These are phyloP conservation scores for Rhizoclosmatium globosum DNA, from an alignment of 192 early-diverging fungal genomes.

Conservation along the genomic window DNA sequence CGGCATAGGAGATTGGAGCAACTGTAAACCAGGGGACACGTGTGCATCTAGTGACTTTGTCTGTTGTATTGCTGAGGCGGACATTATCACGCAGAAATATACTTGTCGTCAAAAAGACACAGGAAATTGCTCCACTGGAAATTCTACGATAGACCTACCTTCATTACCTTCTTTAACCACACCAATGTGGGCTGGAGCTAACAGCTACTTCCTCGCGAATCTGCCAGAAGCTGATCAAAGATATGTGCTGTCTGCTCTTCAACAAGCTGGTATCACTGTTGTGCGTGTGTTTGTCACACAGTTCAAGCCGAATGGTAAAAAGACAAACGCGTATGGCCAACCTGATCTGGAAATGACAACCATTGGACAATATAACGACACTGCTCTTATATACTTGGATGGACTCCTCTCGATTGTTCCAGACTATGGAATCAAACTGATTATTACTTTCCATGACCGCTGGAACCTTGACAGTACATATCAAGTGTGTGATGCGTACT, in stretches of 20 bases:
- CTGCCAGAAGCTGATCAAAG: slow-evolving; percentile 25
- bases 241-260: slow-evolving; percentile 11
- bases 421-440: slow-evolving; percentile 30
- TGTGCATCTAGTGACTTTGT: too few relatives aligned
- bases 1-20: too few relatives aligned
- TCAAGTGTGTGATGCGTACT: slow-evolving; percentile 40
- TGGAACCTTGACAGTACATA: slow-evolving; percentile 31
- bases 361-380: slow-evolving; percentile 34
- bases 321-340: neutral
- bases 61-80: too few relatives aligned
- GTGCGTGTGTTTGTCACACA: slow-evolving; percentile 36
- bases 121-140: too few relatives aligned
- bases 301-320: slow-evolving; percentile 18
- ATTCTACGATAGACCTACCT: too few relatives aligned
- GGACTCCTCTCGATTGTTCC: neutral
- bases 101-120: too few relatives aligned
- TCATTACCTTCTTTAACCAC: too few relatives aligned
- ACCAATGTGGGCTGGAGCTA: slow-evolving; percentile 32
- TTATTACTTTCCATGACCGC: slow-evolving; percentile 39
- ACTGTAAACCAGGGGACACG: too few relatives aligned
- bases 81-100: too few relatives aligned
- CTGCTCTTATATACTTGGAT: slow-evolving; percentile 9
- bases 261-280: slow-evolving; percentile 16
- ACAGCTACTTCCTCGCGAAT: slow-evolving; percentile 26
- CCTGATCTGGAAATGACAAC: slow-evolving; percentile 27